Conservation (phyloP, 371 early-diverging fungal genomes). For the Mortierella sp. region DNA sequence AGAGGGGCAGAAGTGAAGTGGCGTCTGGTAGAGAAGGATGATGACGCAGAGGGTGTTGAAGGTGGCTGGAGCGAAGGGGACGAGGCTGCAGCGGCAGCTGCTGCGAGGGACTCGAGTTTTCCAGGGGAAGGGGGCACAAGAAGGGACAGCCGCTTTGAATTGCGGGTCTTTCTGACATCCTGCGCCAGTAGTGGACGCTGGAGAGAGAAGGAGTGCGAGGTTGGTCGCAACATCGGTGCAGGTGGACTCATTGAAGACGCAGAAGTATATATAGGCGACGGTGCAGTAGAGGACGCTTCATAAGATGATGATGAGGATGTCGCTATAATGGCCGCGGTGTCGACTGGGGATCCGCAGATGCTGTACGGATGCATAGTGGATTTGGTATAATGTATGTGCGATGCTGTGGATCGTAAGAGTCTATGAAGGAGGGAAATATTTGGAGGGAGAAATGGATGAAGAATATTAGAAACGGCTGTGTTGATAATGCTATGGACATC, state of each 20-base stretch:
- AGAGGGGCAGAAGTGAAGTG: conserved; percentile 36
- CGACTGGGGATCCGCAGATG: too few relatives aligned
- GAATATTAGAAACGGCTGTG: too few relatives aligned
- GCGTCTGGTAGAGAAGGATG: conserved; percentile 34
- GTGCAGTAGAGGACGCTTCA: conserved; percentile 11
- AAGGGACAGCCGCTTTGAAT: conserved; percentile 54
- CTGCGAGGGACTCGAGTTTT: conserved; percentile 25
- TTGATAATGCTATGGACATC: too few relatives aligned
- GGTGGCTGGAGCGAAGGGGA: conserved; percentile 8
- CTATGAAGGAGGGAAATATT: too few relatives aligned
- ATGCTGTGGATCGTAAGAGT: too few relatives aligned
- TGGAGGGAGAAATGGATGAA: too few relatives aligned
- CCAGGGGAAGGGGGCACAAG: conserved; percentile 51
- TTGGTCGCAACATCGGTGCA: conserved; percentile 23
- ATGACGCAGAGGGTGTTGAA: conserved; percentile 24
- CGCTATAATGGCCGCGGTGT: too few relatives aligned
- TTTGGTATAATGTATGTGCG: too few relatives aligned
- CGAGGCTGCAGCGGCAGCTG: conserved; percentile 23
- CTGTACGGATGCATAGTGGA: too few relatives aligned
- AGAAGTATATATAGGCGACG: conserved; percentile 9
- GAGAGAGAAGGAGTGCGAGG: conserved; percentile 43
- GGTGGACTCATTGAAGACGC: conserved; percentile 24
- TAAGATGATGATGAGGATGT: conserved; percentile 1
- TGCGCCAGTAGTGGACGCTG: conserved; percentile 27
- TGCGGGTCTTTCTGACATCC: conserved; percentile 42